A percentile compares a stretch with the other conserved stretches of the same genome.
phyloP scores from a whole-genome alignment of 2,329 filamentous ascomycete species.

The Plectosphaerella cucumerina region DNA sequence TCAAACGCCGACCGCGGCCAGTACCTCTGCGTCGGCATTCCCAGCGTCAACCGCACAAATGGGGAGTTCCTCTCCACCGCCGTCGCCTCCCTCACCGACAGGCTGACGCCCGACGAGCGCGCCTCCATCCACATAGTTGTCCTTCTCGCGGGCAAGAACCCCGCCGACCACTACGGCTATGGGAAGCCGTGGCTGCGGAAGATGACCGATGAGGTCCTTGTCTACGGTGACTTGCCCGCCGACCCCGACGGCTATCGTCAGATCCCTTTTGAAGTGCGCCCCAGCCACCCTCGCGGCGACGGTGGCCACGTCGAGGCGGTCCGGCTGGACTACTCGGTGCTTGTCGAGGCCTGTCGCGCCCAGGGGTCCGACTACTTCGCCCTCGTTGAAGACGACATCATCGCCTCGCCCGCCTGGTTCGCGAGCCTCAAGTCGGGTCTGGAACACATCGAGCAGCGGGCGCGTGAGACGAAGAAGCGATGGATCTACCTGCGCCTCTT shows the following conservation, averaged over 20 bases:
- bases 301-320: constrained; percentile 26
- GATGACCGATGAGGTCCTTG: constrained; percentile 27
- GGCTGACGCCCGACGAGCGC: constrained; percentile 23
- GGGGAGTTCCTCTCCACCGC: constrained; percentile 23
- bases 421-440: constrained; percentile 21
- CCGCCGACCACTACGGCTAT: constrained; percentile 24
- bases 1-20: constrained; percentile 1
- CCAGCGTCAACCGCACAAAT: constrained; percentile 25
- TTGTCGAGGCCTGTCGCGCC: constrained; percentile 25
- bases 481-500: constrained; percentile 34
- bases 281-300: constrained; percentile 17
- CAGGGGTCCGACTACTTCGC: constrained; percentile 26
- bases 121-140: constrained; percentile 25
- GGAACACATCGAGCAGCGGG: constrained; percentile 18
- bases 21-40: constrained; percentile 27
- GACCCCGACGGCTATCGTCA: constrained; percentile 1
- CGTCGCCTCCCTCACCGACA: constrained; percentile 25
- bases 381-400: constrained; percentile 31
- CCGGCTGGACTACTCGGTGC: constrained; percentile 26
- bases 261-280: constrained; percentile 17
- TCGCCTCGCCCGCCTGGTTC: constrained; percentile 29
- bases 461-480: constrained; percentile 15
- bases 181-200: constrained; percentile 23
- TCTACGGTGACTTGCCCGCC: constrained; percentile 17
- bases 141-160: constrained; percentile 28